Evolutionary conservation across 129 eudicot genomes (phyloP).

Genomic region (Scalesia atractyloides): DNA sequence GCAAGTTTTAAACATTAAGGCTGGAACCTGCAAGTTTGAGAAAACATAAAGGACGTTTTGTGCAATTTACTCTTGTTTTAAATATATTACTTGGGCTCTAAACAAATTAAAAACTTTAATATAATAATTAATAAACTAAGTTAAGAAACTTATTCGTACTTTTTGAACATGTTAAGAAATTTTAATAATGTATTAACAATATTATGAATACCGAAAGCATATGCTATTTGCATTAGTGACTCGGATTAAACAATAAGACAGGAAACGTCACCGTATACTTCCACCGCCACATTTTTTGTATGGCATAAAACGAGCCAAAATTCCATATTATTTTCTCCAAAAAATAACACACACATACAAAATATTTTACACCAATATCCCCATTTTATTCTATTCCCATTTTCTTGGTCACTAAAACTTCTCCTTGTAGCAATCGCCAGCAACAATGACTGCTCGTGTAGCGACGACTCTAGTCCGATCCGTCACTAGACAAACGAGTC

Average conservation of each 20-base stretch:
- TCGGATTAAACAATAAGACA: background rate
- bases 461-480: constrained; percentile 51
- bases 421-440: background rate
- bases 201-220: constrained; percentile 7
- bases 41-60: too few species aligned
- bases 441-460: constrained; percentile 56
- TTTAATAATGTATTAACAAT: too few species aligned
- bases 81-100: too few species aligned
- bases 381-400: background rate
- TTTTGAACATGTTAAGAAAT: too few species aligned
- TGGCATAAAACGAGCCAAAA: constrained; percentile 19
- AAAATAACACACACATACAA: constrained; percentile 24
- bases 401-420: background rate
- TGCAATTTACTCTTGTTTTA: too few species aligned
- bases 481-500: constrained; percentile 28
- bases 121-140: too few species aligned
- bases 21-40: too few species aligned
- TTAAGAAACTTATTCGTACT: too few species aligned
- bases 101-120: too few species aligned
- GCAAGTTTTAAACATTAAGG: too few species aligned
- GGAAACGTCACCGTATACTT: constrained; percentile 25
- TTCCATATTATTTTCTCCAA: constrained; percentile 41
- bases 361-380: background rate
- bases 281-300: constrained; percentile 35
- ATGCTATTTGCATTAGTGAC: background rate